phyloP scores from a whole-genome alignment of 2,329 filamentous ascomycete genomes.

The Ophiocordyceps robertsii region DNA sequence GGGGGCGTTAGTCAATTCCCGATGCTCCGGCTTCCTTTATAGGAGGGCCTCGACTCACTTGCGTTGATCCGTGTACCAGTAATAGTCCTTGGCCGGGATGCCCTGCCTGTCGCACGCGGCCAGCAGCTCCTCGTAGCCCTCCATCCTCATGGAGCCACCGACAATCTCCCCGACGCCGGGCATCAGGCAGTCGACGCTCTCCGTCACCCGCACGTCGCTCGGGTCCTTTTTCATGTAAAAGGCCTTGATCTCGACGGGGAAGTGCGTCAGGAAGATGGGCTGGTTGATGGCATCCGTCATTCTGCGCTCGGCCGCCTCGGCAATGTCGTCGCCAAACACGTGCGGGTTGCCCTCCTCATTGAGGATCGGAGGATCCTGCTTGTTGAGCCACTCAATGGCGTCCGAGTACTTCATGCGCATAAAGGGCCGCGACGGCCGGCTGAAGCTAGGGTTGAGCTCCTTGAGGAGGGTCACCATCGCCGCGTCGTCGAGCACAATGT shows the following conservation, averaged over 20 bases:
- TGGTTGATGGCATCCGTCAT: conserved; percentile 97
- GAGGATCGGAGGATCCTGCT: conserved; percentile 59
- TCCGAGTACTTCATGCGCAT: conserved; percentile 90
- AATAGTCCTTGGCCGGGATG: conserved; percentile 76
- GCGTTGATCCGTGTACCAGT: conserved; percentile 97
- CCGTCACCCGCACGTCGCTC: conserved; percentile 69
- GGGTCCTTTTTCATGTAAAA: conserved; percentile 97
- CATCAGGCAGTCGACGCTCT: conserved; percentile 78
- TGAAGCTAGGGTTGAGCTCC: conserved; percentile 83
- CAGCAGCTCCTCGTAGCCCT: conserved; percentile 80
- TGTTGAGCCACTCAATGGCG: conserved; percentile 85
- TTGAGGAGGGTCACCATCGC: conserved; percentile 61
- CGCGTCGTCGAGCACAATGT: conserved; percentile 61
- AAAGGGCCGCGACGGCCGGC: conserved; percentile 72
- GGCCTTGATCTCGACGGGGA: conserved; percentile 93
- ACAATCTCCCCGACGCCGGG: conserved; percentile 96
- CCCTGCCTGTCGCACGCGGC: conserved; percentile 76
- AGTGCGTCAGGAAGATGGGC: conserved; percentile 93
- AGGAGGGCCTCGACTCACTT: conserved; percentile 33
- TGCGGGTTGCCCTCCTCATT: conserved; percentile 91
- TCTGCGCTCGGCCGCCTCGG: conserved; percentile 85
- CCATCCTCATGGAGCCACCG: conserved; percentile 92
- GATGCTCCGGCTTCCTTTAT: not conserved
- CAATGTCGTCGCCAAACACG: conserved; percentile 92
- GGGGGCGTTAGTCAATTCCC: not conserved